Evolutionary conservation across 495 filamentous ascomycete species (phyloP), one percentile per base, ranked within the genome.

Genomic region (Penicillium argentinense): DNA sequence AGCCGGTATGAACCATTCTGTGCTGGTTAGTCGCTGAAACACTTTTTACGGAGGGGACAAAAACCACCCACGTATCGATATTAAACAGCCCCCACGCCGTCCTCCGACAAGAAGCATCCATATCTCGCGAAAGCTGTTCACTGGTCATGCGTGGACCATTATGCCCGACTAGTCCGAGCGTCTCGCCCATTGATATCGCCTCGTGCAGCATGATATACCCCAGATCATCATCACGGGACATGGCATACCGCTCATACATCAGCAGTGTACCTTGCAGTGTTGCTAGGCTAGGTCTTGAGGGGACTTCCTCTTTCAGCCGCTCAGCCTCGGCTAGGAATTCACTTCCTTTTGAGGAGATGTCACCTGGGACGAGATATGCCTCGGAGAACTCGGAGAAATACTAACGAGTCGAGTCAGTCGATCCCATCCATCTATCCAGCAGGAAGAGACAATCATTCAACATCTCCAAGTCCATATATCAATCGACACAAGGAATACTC

Each of bases 301-400:
- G 41, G 21, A 55, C 51, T n/a, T 63, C 43, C 1, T 54, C 43
- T 29, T 49, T 63, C 38, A 68, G 47, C 19, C 67, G 54, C 43
- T 73, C 70, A 1, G 72, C 72, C 49, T 74, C 72, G 11, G 63
- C 64, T 2, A 75, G 61, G 23, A 75, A 75, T 51, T 66, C 62
- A 38, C 48, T 48, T 1, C 70, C 72, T 34, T 74, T 75, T 13
- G 66, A 72, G 13, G 71, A 57, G 12, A 74, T 63, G 57, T 75
- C 69, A 0, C 69, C 69, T 0, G 69, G 63, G 19, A 65, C 57
- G 18, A 63, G 64, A 42, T 75, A 75, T 26, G 66, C 63, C 51
- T 74, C 72, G 1, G 66, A 67, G 36, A 71, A 74, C 27, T 75
- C 72, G 1, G 69, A 75, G 33, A 67, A 75, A 47, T 71, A 67